Conservation (phyloP, 176 grass and related monocot species). For the Zea luxurians region DNA sequence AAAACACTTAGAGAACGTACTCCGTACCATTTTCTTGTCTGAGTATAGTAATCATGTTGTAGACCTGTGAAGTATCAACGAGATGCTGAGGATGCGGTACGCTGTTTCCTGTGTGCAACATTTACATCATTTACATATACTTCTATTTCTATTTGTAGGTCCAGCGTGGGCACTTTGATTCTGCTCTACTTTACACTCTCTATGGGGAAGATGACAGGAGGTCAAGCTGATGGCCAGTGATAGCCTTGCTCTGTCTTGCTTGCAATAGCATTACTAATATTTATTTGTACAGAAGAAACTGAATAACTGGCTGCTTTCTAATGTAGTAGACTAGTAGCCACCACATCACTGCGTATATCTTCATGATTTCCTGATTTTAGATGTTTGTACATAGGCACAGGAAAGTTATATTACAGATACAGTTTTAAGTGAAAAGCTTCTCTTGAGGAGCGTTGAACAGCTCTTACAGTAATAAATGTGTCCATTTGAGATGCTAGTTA, state of each 20-base stretch:
- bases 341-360: not conserved
- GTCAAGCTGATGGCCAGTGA: conserved; percentile 40
- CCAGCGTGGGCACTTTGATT: conserved; percentile 58
- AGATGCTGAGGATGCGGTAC: not conserved
- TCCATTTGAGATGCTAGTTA: not conserved
- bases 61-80: not conserved
- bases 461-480: not conserved
- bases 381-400: conserved; percentile 36
- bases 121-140: not conserved
- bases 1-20: not conserved
- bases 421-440: not conserved
- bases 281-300: conserved; percentile 28
- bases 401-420: conserved; percentile 15
- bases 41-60: not conserved
- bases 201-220: conserved; percentile 41
- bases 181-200: conserved; percentile 64
- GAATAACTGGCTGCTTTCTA: not conserved
- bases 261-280: conserved; percentile 1
- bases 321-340: conserved; percentile 11
- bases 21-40: not conserved
- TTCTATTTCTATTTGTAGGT: conserved; percentile 45
- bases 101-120: not conserved
- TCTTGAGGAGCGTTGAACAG: not conserved
- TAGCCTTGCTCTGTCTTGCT: conserved; percentile 5
- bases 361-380: not conserved